phyloP scores from a whole-genome alignment of 768 basidiomycete genomes.

The Plicaturopsis crispa region DNA sequence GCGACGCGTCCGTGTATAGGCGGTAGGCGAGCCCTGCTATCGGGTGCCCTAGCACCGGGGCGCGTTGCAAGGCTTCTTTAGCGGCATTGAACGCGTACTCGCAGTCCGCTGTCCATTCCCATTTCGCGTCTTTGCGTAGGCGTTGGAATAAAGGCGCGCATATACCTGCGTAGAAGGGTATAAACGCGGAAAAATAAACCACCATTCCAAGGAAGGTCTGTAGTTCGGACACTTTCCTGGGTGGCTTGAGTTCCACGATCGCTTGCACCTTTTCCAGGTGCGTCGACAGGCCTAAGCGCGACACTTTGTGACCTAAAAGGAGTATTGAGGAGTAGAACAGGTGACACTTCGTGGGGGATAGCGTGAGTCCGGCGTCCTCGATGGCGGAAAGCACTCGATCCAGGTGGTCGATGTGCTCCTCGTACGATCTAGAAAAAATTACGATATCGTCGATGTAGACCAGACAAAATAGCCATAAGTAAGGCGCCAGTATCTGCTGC shows the following conservation, averaged over 20 bases:
- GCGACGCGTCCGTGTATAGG: constrained; percentile 27
- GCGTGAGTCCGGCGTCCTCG: constrained; percentile 18
- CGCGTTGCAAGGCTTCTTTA: constrained; percentile 20
- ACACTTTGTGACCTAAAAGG: constrained; percentile 14
- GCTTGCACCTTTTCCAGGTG: too few relatives aligned
- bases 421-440: constrained; percentile 18
- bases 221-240: constrained; percentile 16
- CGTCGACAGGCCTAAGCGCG: too few relatives aligned
- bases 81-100: constrained; percentile 18
- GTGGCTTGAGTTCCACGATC: constrained; percentile 12
- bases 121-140: constrained; percentile 17
- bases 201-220: constrained; percentile 29
- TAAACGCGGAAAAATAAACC: constrained; percentile 28
- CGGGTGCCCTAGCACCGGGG: constrained; percentile 25
- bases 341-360: too few relatives aligned
- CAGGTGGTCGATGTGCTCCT: constrained; percentile 23
- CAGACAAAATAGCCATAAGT: constrained; percentile 28
- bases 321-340: too few relatives aligned
- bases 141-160: constrained; percentile 25
- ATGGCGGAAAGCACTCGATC: constrained; percentile 20
- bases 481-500: constrained; percentile 26
- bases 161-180: constrained; percentile 27
- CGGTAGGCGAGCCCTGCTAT: constrained; percentile 21
- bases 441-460: constrained; percentile 39
- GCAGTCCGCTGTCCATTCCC: constrained; percentile 16